phyloP scores from a whole-genome alignment of 805 yeast species.

The Kluyveromyces lactis region DNA sequence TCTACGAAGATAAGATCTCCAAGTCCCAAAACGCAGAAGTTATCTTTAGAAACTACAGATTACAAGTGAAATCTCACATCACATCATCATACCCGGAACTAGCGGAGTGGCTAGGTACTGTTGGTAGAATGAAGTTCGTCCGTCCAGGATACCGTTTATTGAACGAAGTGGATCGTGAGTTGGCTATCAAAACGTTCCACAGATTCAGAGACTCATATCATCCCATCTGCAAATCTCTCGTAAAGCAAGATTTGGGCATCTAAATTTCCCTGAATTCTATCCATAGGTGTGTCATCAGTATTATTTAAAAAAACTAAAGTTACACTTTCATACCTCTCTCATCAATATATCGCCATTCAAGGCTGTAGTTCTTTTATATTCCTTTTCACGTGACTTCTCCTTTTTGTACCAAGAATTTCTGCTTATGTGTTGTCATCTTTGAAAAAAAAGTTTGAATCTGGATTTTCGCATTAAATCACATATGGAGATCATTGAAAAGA shows the following conservation, averaged over 20 bases:
- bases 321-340: no score
- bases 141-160: slow-evolving; percentile 75
- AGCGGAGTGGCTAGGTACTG: slow-evolving; percentile 82
- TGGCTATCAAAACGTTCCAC: slow-evolving; percentile 60
- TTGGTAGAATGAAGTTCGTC: slow-evolving; percentile 91
- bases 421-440: no score
- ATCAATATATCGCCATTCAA: no score
- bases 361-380: no score
- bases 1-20: slow-evolving; percentile 37
- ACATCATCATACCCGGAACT: slow-evolving; percentile 40
- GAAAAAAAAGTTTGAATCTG: no score
- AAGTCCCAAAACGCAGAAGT: slow-evolving; percentile 71
- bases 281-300: not conserved
- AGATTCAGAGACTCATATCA: slow-evolving; percentile 58
- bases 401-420: no score
- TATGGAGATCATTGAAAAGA: no score
- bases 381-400: no score
- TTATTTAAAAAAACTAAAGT: not conserved
- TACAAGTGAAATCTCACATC: slow-evolving; percentile 51
- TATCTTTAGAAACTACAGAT: slow-evolving; percentile 64
- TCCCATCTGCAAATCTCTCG: slow-evolving; percentile 76
- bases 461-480: no score
- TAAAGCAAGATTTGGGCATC: slow-evolving; percentile 68
- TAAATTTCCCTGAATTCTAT: slow-evolving; percentile 6
- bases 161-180: slow-evolving; percentile 50